A percentile compares a stretch with the other conserved stretches of the same genome.
phyloP scores from a whole-genome alignment of 306 rosid genomes.

The Casuarina glauca region DNA sequence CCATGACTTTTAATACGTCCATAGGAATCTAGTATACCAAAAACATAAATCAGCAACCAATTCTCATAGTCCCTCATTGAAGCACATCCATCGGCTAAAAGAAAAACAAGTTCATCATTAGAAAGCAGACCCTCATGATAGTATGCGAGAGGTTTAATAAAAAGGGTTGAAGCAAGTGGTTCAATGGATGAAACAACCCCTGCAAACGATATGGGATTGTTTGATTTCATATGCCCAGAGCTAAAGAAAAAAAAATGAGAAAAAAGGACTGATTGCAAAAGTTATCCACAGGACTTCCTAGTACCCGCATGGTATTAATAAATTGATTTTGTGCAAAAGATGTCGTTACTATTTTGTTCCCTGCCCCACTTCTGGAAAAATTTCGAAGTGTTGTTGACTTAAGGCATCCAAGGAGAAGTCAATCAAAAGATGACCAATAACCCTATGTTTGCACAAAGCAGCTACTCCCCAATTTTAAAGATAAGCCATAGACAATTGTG shows the following conservation, averaged over 20 bases:
- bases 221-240: neutral
- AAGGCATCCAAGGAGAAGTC: neutral
- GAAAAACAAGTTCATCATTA: neutral
- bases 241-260: neutral
- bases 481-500: neutral
- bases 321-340: neutral
- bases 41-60: neutral
- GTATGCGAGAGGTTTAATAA: neutral
- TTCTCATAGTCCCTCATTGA: neutral
- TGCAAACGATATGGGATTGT: neutral
- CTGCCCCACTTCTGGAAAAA: neutral
- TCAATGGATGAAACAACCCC: neutral
- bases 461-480: neutral
- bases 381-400: neutral
- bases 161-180: neutral
- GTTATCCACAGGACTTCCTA: neutral
- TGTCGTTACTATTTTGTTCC: neutral
- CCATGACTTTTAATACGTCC: neutral
- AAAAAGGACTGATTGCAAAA: neutral
- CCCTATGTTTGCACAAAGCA: neutral
- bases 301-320: neutral
- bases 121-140: neutral
- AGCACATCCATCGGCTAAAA: neutral
- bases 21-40: neutral
- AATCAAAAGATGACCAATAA: neutral